Conservation (phyloP, 441 rosid species). For the Adansonia gregorii region DNA sequence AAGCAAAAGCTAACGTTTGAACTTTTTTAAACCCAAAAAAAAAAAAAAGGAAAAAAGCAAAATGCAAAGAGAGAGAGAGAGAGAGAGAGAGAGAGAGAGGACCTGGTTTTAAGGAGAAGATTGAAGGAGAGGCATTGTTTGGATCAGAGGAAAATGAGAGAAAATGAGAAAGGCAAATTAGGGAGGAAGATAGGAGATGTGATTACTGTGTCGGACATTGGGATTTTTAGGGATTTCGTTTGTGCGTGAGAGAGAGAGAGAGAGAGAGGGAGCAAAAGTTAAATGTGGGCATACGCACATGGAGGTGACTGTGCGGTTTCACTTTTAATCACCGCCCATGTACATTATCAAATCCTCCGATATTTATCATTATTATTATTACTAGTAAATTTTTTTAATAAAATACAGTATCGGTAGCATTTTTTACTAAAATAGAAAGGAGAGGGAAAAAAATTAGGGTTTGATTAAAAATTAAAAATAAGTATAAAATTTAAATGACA, state of each 20-base stretch:
- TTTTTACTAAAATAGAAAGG: too few relatives aligned
- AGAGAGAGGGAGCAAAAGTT: slow-evolving; percentile 18
- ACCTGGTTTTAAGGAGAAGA: slow-evolving; percentile 14
- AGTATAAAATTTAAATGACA: too few relatives aligned
- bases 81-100: not conserved
- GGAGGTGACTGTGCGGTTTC: slow-evolving; percentile 31
- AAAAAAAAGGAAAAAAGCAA: not conserved
- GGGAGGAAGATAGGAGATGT: slow-evolving; percentile 31
- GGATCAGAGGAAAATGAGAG: slow-evolving; percentile 17
- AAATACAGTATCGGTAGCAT: too few relatives aligned
- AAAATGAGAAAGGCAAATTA: not conserved
- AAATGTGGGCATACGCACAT: slow-evolving; percentile 28
- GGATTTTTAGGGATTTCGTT: slow-evolving; percentile 50
- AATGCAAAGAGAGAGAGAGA: not conserved
- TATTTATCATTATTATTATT: not conserved
- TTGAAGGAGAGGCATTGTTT: slow-evolving; percentile 15
- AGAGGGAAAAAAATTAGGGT: too few relatives aligned
- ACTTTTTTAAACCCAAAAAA: not conserved
- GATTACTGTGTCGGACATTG: slow-evolving; percentile 1
- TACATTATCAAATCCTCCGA: not conserved
- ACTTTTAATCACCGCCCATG: slow-evolving; percentile 26
- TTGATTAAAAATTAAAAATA: too few relatives aligned
- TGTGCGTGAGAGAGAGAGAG: slow-evolving; percentile 14
- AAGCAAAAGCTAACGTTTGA: slow-evolving; percentile 3
- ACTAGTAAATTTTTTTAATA: too few relatives aligned